Conservation (phyloP, 345 rosid genomes). For the Boechera retrofracta region DNA sequence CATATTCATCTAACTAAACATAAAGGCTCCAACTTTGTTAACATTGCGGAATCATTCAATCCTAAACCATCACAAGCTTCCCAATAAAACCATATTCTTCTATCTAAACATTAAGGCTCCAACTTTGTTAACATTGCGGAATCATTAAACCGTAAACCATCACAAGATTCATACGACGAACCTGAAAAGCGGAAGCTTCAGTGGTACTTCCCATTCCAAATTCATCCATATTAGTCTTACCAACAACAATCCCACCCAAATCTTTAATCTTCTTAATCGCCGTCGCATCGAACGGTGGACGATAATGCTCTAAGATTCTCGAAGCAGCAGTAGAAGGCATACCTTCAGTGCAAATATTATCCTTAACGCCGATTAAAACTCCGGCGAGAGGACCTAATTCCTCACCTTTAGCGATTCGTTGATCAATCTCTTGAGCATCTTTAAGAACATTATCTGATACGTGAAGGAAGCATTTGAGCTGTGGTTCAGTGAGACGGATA, state of each 20-base stretch:
- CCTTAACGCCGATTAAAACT: slow-evolving; percentile 78
- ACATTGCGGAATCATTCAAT: background rate
- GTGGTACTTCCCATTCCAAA: slow-evolving; percentile 97
- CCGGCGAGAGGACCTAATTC: slow-evolving; percentile 82
- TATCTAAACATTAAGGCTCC: background rate
- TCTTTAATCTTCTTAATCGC: slow-evolving; percentile 70
- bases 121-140: background rate
- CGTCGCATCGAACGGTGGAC: slow-evolving; percentile 84
- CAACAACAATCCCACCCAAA: slow-evolving; percentile 75
- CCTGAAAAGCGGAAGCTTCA: slow-evolving; percentile 88
- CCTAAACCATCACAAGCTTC: background rate
- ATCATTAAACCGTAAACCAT: background rate
- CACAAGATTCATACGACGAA: slow-evolving; percentile 31
- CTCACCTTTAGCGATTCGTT: slow-evolving; percentile 56
- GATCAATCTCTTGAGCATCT: slow-evolving; percentile 63
- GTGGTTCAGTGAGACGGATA: slow-evolving; percentile 72
- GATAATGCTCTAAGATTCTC: slow-evolving; percentile 68
- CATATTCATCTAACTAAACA: background rate
- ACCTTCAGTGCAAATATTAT: slow-evolving; percentile 82
- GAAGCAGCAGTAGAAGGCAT: slow-evolving; percentile 95
- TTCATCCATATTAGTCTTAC: slow-evolving; percentile 93
- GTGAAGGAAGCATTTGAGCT: slow-evolving; percentile 77
- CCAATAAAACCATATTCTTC: background rate
- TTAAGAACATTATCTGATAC: slow-evolving; percentile 58
- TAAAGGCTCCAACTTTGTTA: background rate